Evolutionary conservation across 352 stramenopile genomes (phyloP), one percentile per base, ranked within the genome.

Genomic region (Globisporangium rhizosaccharum): DNA sequence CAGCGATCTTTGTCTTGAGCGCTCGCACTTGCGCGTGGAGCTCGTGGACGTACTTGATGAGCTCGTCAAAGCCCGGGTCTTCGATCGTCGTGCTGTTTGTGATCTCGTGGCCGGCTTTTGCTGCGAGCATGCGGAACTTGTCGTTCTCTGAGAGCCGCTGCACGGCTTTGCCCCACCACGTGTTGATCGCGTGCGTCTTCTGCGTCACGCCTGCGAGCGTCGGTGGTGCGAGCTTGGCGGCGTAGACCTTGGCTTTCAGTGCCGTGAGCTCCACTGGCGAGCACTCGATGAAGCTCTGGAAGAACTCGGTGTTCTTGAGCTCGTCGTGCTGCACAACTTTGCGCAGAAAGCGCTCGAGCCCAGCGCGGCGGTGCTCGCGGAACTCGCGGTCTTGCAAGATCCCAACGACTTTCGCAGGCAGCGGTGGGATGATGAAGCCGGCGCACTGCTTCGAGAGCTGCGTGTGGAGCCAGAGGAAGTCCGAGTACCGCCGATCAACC

Each of bases 401-500:
- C 0, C 79, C 80, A 41, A 94, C 79, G 42, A 90, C 71, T 62
- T 94, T 94, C 65, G 76, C 79, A 0, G 84, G 84, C 46, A 94
- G 66, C 44, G 84, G 82, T 15, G 84, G 84, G 68, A 94, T 88
- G 67, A 94, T 89, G 75, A 81, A 94, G 30, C 84, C 84, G 0
- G 84, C 78, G 65, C 82, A 94, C 44, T 89, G 78, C 63, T 75
- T 84, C 36, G 79, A 63, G 37, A 88, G 51, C 64, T 76, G 28
- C 8, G 23, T 68, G 66, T 94, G 82, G 47, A 94, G 68, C 84
- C 84, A 94, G 36, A 89, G 69, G 66, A 94, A 94, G 68, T 94
- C 84, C 60, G 81, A 90, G 70, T 92, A 94, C 49, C 84, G 82
- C 41, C 82, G 81, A 58, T 94, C 82, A n/a, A 94, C 84, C 28